Percentiles rank a stretch among this genome's conserved stretches.
These are phyloP conservation scores for Candida hispaniensis DNA, from an alignment of 805 yeast genomes.

Conservation along the genomic window DNA sequence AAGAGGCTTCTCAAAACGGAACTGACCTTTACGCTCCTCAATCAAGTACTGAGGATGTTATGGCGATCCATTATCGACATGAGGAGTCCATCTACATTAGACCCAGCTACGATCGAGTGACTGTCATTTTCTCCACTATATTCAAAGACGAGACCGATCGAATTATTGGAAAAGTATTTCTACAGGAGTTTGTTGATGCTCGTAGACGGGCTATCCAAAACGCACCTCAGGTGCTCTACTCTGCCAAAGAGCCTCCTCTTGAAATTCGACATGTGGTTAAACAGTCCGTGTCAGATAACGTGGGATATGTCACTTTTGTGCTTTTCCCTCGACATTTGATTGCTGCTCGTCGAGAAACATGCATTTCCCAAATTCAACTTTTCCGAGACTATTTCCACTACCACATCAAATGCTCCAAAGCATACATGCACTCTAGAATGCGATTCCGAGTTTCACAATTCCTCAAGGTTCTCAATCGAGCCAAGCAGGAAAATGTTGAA, in stretches of 20 bases:
- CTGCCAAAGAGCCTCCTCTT: constrained; percentile 85
- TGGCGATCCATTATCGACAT: constrained; percentile 77
- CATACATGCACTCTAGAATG: constrained; percentile 98
- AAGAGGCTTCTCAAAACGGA: constrained; percentile 29
- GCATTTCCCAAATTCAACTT: constrained; percentile 81
- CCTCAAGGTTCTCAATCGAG: constrained; percentile 90
- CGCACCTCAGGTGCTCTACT: constrained; percentile 94
- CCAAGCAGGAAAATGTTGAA: constrained; percentile 84
- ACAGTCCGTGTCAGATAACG: constrained; percentile 32
- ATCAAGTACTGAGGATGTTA: constrained; percentile 43
- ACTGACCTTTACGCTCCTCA: constrained; percentile 34
- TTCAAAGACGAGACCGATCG: constrained; percentile 97
- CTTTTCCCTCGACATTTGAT: constrained; percentile 46
- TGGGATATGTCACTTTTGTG: constrained; percentile 50
- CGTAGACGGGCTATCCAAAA: constrained; percentile 92
- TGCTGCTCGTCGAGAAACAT: constrained; percentile 66
- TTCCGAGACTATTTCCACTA: constrained; percentile 97
- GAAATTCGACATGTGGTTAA: constrained; percentile 46
- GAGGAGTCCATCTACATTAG: constrained; percentile 83
- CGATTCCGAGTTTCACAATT: constrained; percentile 89
- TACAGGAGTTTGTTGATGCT: constrained; percentile 82
- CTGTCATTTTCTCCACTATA: constrained; percentile 87
- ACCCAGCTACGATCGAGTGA: constrained; percentile 91
- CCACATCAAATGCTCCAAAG: constrained; percentile 96
- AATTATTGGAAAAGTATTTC: constrained; percentile 30